phyloP scores from a whole-genome alignment of 2,329 filamentous ascomycete genomes.

The Diaporthe sp. region DNA sequence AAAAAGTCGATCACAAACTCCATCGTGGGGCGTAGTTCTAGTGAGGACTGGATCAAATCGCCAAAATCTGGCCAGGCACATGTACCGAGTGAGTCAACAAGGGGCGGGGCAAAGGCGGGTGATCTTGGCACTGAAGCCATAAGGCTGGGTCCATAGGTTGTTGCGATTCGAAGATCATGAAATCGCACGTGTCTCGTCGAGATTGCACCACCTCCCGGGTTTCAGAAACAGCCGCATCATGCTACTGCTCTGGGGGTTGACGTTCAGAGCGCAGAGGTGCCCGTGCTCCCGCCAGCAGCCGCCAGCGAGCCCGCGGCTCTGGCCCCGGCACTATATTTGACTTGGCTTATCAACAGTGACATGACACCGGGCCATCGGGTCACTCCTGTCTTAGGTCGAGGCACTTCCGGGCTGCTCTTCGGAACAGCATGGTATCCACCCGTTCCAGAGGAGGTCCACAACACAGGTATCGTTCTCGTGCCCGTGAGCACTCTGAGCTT shows the following conservation, averaged over 20 bases:
- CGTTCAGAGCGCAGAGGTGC: slow-evolving; percentile 10
- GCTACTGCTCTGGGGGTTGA: not conserved
- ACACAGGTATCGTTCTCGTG: not conserved
- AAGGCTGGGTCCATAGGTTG: slow-evolving; percentile 9
- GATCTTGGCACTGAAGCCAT: slow-evolving; percentile 19
- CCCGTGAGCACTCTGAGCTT: slow-evolving; percentile 14
- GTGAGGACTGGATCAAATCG: slow-evolving; percentile 1
- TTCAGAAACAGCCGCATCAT: slow-evolving; percentile 21
- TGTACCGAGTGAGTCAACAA: slow-evolving; percentile 21
- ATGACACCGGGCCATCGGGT: slow-evolving; percentile 17
- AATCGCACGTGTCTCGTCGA: slow-evolving; percentile 28
- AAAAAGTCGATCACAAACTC: slow-evolving; percentile 13
- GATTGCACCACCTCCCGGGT: slow-evolving; percentile 13
- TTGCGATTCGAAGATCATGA: slow-evolving; percentile 25
- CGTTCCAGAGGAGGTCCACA: not conserved
- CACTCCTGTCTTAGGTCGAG: slow-evolving; percentile 26
- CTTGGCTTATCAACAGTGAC: slow-evolving; percentile 3
- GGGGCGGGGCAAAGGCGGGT: slow-evolving; percentile 15
- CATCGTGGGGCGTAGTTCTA: slow-evolving; percentile 7
- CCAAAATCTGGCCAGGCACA: not conserved
- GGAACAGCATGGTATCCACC: slow-evolving; percentile 3
- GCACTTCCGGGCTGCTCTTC: not conserved
- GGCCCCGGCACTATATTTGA: slow-evolving; percentile 23
- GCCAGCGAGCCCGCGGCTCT: slow-evolving; percentile 20
- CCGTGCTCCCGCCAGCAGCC: slow-evolving; percentile 22